Base-by-base conservation (phyloP, 2,329 filamentous ascomycete species). In the Ceratocystis albifundus region DNA sequence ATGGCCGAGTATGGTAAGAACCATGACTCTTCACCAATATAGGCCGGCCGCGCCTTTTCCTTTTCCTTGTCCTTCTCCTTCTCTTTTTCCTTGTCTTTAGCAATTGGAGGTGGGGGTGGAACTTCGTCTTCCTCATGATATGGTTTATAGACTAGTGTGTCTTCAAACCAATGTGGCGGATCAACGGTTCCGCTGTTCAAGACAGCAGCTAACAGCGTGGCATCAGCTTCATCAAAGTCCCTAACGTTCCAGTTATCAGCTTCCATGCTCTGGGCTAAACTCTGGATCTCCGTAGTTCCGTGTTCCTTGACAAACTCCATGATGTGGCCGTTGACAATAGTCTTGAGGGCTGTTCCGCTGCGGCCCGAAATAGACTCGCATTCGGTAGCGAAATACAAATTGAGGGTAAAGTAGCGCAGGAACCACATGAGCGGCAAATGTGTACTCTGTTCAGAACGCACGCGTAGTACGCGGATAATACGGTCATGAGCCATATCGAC, bases 1-100 rank as follows among this genome's bases (percentile, higher is more conserved):
- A 93, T 81, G 0, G 90, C 92, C 4, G 91, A 96, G 65, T 88
- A 83, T 0, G 94, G 91, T 10, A 99, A 83, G 66, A 96, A 85
- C 73, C 90, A 97, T 65, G 84, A 86, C 73, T 96, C 89, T 30
- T 87, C 85, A 68, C 96, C 92, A 64, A 99, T 88, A 4, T 85
- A 78, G 1, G 94, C 94, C 46, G 82, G 84, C 55, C 88, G 83
- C 3, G 80, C 79, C 75, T 87, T 89, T 66, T 86, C 80, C 72
- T 88, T 89, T 67, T 75, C 70, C 0, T 76, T 74, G 1, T 80
- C 80, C 64, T 87, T 89, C 64, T 86, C 70, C 0, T 76, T 74
- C 1, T 79, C 80, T 63, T 82, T 83, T 0, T 77, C 75, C 67
- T 81, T 79, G 3, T 80, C 80, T 64, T 82, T 83, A 0, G 77